These are phyloP conservation scores for Purshia tridentata DNA, from an alignment of 306 rosid species.

Conservation along the genomic window DNA sequence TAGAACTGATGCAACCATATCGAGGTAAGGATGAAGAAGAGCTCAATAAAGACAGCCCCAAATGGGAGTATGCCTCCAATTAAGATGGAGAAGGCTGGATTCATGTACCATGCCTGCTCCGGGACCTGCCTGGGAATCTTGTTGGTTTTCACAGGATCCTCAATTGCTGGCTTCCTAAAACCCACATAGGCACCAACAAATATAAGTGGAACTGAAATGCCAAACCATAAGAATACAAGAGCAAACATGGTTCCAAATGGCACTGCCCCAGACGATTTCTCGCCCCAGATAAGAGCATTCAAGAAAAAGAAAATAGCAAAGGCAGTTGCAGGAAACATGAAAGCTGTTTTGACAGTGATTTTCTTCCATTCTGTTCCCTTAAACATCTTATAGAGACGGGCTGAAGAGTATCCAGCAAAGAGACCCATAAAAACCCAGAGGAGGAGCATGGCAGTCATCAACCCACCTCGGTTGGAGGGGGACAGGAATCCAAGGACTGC, in stretches of 20 bases:
- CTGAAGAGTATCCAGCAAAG: conserved; percentile 68
- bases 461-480: conserved; percentile 87
- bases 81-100: conserved; percentile 56
- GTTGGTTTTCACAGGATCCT: conserved; percentile 83
- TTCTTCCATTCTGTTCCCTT: conserved; percentile 84
- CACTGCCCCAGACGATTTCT: conserved; percentile 90
- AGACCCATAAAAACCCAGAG: conserved; percentile 94
- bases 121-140: conserved; percentile 90
- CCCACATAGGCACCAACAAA: conserved; percentile 75
- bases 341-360: conserved; percentile 68
- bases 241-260: conserved; percentile 98
- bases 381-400: conserved; percentile 65
- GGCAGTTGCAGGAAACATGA: conserved; percentile 65
- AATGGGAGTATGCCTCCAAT: conserved; percentile 90
- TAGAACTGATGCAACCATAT: conserved; percentile 93
- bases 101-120: conserved; percentile 90
- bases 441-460: conserved; percentile 88
- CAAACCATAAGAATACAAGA: conserved; percentile 85
- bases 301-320: conserved; percentile 72
- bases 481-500: conserved; percentile 89
- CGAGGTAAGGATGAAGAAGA: conserved; percentile 91
- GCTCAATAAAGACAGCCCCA: conserved; percentile 93
- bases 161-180: conserved; percentile 51
- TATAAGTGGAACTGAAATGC: conserved; percentile 92
- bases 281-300: conserved; percentile 90